These are phyloP conservation scores for Pyrenopolyporus hunteri DNA, from an alignment of 495 filamentous ascomycete genomes.

Conservation along the genomic window DNA sequence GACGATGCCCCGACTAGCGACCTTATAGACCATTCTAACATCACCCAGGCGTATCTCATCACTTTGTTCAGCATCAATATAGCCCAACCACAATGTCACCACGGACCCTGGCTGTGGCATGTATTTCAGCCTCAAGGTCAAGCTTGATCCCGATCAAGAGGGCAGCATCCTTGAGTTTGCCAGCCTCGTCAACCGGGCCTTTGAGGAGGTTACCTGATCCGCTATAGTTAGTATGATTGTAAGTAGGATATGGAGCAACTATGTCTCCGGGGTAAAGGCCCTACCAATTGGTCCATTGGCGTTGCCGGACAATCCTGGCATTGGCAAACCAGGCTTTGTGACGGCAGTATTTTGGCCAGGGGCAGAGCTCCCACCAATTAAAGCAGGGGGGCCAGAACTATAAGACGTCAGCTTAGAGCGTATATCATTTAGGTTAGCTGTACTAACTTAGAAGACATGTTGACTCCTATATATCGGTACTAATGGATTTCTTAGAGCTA, in stretches of 20 bases:
- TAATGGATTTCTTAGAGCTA: too few species aligned
- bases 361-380: slow-evolving; percentile 20
- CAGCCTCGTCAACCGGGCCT: slow-evolving; percentile 48
- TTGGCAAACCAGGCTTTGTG: slow-evolving; percentile 36
- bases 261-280: background rate
- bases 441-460: slow-evolving; percentile 44
- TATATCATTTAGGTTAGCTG: background rate
- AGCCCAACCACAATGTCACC: slow-evolving; percentile 39
- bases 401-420: background rate
- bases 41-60: slow-evolving; percentile 14
- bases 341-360: slow-evolving; percentile 11
- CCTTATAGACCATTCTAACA: slow-evolving; percentile 18
- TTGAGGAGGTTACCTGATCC: slow-evolving; percentile 45
- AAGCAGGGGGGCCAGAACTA: slow-evolving; percentile 26
- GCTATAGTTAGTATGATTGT: background rate
- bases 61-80: slow-evolving; percentile 18
- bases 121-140: slow-evolving; percentile 38
- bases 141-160: slow-evolving; percentile 53
- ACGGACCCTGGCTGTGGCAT: slow-evolving; percentile 34
- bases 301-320: slow-evolving; percentile 45
- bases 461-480: too few species aligned
- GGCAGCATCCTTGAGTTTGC: slow-evolving; percentile 49
- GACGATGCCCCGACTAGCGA: slow-evolving; percentile 5
- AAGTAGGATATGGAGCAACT: background rate
- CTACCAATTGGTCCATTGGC: slow-evolving; percentile 45